Base-by-base conservation (phyloP, 2,329 filamentous ascomycete genomes). In the Leptosphaerulina australis region DNA sequence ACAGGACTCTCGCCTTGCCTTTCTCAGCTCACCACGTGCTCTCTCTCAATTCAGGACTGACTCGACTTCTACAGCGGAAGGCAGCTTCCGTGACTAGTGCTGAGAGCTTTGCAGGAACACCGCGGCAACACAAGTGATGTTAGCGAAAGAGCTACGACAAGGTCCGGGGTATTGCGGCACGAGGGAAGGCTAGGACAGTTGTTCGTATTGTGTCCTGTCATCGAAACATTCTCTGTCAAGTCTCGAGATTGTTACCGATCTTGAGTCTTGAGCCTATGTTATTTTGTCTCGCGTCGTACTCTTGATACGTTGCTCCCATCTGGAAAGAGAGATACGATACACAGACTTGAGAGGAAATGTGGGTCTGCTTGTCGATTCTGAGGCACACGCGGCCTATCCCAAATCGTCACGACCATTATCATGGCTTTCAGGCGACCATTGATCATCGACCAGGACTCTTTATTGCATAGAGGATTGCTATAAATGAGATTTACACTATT, bases 101-200 rank as follows among this genome's bases (percentile, higher is more conserved):
- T 21, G 5, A 37, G n/a, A 15, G 21, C 34, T 35, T 39, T 26
- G 9, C n/a, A 37, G 2, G 30, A 40, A 24, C 41, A 18, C 24
- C 34, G 40, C 24, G 35, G 29, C 31, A 29, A 11, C 8, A 17
- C 18, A 20, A 22, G 22, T 8, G 22, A 36, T 31, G 41, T 10
- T 18, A 21, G 28, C 11, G 7, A 14, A 28, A 30, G 28, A 25
- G 1, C 21, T 24, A 12, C 6, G 36, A 26, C 35, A 50, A 28
- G 39, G 46, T 33, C 46, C 30, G 25, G 41, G 48, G 30, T 46
- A 12, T 36, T 18, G 31, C 41, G 36, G 41, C 48, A 33, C 48
- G 36, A 31, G 17, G 33, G 10, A 30, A 17, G 30, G 36, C 41
- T 51, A 41, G 46, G 36, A 51, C 41, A 37, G 41, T 17, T 25